A percentile compares a stretch with the other conserved stretches of the same genome.
Evolutionary conservation across 768 basidiomycete species (phyloP).

Genomic region (Auricularia heimuer): DNA sequence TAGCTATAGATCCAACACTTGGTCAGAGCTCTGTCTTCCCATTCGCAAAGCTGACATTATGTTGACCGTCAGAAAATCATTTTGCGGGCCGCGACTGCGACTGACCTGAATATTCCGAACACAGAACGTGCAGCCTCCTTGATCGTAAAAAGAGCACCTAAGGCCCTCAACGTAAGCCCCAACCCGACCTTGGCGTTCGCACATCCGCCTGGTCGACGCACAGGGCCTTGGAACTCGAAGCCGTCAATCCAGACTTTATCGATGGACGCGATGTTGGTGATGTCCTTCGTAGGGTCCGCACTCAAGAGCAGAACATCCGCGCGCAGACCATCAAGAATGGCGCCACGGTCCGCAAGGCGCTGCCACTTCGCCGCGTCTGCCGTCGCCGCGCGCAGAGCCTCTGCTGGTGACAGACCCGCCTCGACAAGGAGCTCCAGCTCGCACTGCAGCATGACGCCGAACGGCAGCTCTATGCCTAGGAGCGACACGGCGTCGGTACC

Average conservation of each 20-base stretch:
- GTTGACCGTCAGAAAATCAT: too few species aligned
- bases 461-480: not conserved
- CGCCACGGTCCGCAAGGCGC: not conserved
- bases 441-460: not conserved
- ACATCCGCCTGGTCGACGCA: too few species aligned
- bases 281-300: not conserved
- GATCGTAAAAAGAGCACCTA: too few species aligned
- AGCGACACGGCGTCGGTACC: not conserved
- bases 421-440: not conserved
- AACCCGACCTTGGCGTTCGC: too few species aligned
- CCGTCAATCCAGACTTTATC: not conserved
- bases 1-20: too few species aligned
- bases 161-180: too few species aligned
- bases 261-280: not conserved
- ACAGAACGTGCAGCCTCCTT: too few species aligned
- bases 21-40: too few species aligned
- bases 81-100: too few species aligned
- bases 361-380: not conserved
- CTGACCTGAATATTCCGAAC: too few species aligned
- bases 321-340: not conserved
- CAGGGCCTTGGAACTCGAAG: not conserved
- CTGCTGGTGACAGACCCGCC: not conserved
- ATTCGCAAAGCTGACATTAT: too few species aligned
- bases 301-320: not conserved
- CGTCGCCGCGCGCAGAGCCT: not conserved